These are phyloP conservation scores for Kodamaea kaohsiungensis DNA, from an alignment of 805 yeast genomes.

Conservation along the genomic window DNA sequence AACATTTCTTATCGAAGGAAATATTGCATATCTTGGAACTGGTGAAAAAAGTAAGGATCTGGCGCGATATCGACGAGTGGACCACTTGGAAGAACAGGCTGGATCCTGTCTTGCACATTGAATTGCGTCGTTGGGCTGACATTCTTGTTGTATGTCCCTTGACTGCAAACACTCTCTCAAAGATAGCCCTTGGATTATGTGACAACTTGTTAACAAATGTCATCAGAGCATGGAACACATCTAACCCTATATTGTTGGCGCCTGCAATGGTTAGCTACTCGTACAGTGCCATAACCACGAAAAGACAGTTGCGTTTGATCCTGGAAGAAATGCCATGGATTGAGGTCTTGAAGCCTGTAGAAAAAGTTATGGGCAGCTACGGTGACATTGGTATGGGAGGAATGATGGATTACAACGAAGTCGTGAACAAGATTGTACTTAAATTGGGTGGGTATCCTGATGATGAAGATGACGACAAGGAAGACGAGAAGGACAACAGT, in stretches of 20 bases:
- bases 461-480: constrained; percentile 52
- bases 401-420: constrained; percentile 96
- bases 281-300: constrained; percentile 86
- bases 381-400: constrained; percentile 99
- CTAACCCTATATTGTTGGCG: constrained; percentile 84
- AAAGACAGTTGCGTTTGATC: constrained; percentile 72
- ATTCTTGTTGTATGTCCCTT: constrained; percentile 90
- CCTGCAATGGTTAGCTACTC: constrained; percentile 96
- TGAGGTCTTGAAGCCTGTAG: constrained; percentile 90
- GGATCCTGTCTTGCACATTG: constrained; percentile 94
- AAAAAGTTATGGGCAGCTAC: constrained; percentile 86
- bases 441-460: constrained; percentile 59
- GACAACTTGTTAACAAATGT: constrained; percentile 90
- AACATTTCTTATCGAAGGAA: constrained; percentile 51
- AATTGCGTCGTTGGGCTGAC: constrained; percentile 96
- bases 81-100: constrained; percentile 73
- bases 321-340: constrained; percentile 94
- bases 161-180: constrained; percentile 89
- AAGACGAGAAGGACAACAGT: constrained; percentile 43
- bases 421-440: constrained; percentile 80
- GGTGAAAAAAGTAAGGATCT: constrained; percentile 47
- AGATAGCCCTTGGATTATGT: constrained; percentile 86
- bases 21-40: constrained; percentile 39
- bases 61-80: constrained; percentile 66
- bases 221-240: constrained; percentile 93